Evolutionary conservation across 73 alveolate genomes (phyloP).

Genomic region (Uronychia setigera): DNA sequence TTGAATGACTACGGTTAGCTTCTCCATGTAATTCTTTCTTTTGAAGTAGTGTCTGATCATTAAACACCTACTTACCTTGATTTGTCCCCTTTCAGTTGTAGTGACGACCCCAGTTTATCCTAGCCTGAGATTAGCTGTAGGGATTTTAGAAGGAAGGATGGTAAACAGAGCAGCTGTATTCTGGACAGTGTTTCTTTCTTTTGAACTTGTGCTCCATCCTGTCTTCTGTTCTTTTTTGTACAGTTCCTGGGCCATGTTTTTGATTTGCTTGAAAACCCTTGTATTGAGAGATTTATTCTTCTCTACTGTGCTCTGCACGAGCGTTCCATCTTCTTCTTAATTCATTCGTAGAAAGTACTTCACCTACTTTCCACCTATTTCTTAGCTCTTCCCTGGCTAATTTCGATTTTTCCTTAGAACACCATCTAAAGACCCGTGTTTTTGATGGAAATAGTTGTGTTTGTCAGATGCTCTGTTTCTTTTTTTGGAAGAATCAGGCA

Average conservation of each 20-base stretch:
- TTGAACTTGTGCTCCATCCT: not conserved
- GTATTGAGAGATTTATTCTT: not conserved
- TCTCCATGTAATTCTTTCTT: not conserved
- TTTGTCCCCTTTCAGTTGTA: not conserved
- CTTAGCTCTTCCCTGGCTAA: too few relatives aligned
- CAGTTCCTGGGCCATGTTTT: not conserved
- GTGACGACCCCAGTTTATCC: not conserved
- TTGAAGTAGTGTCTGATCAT: not conserved
- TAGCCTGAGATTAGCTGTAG: not conserved
- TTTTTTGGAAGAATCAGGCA: too few relatives aligned
- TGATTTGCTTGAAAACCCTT: not conserved
- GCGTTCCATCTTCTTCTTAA: too few relatives aligned
- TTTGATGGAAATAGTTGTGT: too few relatives aligned
- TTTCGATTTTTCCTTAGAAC: too few relatives aligned
- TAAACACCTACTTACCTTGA: not conserved
- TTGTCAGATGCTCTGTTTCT: too few relatives aligned
- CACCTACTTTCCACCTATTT: too few relatives aligned
- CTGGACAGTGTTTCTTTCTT: not conserved
- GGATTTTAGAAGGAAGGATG: not conserved
- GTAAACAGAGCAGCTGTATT: not conserved
- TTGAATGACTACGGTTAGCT: not conserved
- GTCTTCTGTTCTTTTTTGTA: not conserved
- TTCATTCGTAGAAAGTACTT: too few relatives aligned
- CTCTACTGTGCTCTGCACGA: too few relatives aligned
- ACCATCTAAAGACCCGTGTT: too few relatives aligned